A percentile compares a stretch with the other conserved stretches of the same genome.
phyloP scores from a whole-genome alignment of 371 early-diverging fungal species.

The Actinomucor elegans region DNA sequence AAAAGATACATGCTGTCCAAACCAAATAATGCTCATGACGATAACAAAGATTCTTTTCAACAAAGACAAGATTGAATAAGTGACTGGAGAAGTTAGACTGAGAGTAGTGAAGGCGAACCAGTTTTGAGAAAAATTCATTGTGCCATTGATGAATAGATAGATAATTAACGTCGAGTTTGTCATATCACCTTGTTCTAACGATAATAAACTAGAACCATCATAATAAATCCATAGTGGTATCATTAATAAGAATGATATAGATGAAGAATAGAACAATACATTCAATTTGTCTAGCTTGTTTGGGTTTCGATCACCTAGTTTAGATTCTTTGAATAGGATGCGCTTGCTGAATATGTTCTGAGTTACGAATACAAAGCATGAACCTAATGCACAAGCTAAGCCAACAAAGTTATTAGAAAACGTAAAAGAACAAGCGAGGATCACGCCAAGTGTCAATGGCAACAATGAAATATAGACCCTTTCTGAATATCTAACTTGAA shows the following conservation, averaged over 20 bases:
- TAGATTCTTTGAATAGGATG: conserved; percentile 59
- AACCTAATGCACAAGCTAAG: conserved; percentile 69
- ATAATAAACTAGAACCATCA: conserved; percentile 48
- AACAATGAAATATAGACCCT: conserved; percentile 73
- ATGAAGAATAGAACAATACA: conserved; percentile 28
- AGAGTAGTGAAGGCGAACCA: conserved; percentile 80
- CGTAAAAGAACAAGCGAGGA: conserved; percentile 54
- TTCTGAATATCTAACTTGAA: conserved; percentile 57
- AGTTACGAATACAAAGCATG: conserved; percentile 77
- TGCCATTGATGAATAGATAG: conserved; percentile 74
- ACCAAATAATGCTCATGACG: conserved; percentile 79
- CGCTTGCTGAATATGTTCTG: conserved; percentile 86
- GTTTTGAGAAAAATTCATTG: conserved; percentile 76
- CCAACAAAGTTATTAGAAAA: conserved; percentile 64
- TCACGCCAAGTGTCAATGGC: conserved; percentile 81
- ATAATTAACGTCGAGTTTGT: conserved; percentile 19
- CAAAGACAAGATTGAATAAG: conserved; percentile 84
- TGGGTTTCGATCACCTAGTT: conserved; percentile 32
- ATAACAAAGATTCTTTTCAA: conserved; percentile 90
- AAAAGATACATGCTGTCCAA: conserved; percentile 66
- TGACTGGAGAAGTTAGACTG: conserved; percentile 76
- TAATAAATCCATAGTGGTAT: conserved; percentile 80
- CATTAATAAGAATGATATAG: conserved; percentile 72
- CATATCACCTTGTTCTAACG: background rate
- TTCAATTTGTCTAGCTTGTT: conserved; percentile 40